Conservation (phyloP, 2,329 filamentous ascomycete genomes). For the Pseudocercospora ulei region DNA sequence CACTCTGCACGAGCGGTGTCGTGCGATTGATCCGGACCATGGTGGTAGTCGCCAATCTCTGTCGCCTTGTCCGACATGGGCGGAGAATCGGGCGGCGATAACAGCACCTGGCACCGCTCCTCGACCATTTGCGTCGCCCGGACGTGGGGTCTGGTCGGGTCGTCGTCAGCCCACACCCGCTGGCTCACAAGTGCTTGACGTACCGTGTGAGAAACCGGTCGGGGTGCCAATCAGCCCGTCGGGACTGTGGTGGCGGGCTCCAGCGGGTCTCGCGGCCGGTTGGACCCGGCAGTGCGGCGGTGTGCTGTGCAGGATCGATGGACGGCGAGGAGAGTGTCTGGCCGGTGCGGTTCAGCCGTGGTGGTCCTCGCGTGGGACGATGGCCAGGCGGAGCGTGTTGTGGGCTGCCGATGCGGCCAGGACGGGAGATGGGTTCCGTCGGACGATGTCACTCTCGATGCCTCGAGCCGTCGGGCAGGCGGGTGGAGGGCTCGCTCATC, state of each 20-base stretch:
- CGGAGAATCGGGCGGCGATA: constrained; percentile 45
- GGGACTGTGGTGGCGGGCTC: neutral
- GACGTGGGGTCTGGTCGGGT: constrained; percentile 10
- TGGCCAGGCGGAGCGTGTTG: no score
- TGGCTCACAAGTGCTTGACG: neutral
- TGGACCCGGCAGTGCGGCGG: constrained; percentile 1
- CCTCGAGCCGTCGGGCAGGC: constrained; percentile 14
- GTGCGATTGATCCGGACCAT: constrained; percentile 22
- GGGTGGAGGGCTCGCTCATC: constrained; percentile 14
- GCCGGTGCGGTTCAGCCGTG: no score
- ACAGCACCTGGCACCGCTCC: constrained; percentile 40
- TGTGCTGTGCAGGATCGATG: constrained; percentile 3
- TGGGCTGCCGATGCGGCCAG: no score
- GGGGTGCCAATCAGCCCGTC: no score
- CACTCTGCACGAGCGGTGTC: neutral
- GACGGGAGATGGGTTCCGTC: constrained; percentile 14
- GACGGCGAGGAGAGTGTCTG: no score
- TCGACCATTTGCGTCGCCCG: constrained; percentile 36
- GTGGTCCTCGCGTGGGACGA: no score
- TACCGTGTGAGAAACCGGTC: constrained; percentile 4
- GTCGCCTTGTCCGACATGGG: constrained; percentile 43
- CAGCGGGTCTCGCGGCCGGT: neutral
- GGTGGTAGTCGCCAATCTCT: constrained; percentile 37
- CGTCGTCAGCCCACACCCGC: constrained; percentile 5
- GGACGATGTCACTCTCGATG: constrained; percentile 10